Evolutionary conservation across 2,329 filamentous ascomycete species (phyloP), one percentile per base, ranked within the genome.

Genomic region (Aspergillus aculeatus): DNA sequence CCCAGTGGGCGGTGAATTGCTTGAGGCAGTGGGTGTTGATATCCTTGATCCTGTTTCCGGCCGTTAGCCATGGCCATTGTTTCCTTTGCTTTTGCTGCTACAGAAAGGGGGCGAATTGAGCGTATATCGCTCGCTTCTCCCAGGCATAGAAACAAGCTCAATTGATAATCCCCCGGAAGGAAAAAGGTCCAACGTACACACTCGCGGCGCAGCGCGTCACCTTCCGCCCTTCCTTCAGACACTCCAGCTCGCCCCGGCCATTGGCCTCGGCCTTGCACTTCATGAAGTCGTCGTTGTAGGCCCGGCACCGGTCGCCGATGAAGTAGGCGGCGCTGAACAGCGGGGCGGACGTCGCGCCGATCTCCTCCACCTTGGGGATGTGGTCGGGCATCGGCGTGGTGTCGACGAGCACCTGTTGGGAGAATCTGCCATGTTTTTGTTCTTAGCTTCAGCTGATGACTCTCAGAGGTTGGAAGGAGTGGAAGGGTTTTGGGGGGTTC

Each of bases 261-360:
- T 91, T 89, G 71, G 92, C 88, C 81, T 97, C 92, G 69, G 86
- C 91, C 89, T 99, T 99, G 89, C 95, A 99, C 83, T 96, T 91
- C 94, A 99, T 99, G 82, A 90, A 99, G 81, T 99, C 95, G 83
- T 99, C 95, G 80, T 98, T 98, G 84, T 93, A 99, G 59, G 90
- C 83, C 77, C 86, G 89, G 88, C 95, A 99, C 74, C 94, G 89
- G 68, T 92, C 93, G 65, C 95, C 95, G 75, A 99, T 99, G 79
- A 98, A 99, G 85, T 91, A 99, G 55, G 92, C 88, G 32, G 95
- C 95, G 66, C 91, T 96, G 61, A 96, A 83, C 49, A 99, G 85
- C 57, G 95, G 95, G 44, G 93, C 95, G 59, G 94, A 98, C 73
- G 89, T 96, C 73, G 92, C 86, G 73, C 95, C 95, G 68, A 99